Conservation (phyloP, 2,329 filamentous ascomycete species). For the Penicillium sp. region DNA sequence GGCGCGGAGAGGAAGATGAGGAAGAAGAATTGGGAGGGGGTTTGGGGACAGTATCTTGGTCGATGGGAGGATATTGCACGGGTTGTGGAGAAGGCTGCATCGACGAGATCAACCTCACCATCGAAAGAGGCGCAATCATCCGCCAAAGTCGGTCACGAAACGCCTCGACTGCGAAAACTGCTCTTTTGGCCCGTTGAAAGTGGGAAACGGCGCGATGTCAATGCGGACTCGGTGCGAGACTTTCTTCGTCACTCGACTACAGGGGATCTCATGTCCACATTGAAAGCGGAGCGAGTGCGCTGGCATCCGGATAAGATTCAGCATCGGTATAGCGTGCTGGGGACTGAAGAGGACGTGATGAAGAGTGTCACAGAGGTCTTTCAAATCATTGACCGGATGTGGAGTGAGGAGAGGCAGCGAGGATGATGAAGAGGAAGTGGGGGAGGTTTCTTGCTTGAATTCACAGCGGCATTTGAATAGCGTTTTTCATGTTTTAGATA, state of each 20-base stretch:
- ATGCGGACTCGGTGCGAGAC: conserved; percentile 55
- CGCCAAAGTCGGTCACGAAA: too few relatives aligned
- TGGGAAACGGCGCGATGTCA: conserved; percentile 52
- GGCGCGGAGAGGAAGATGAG: conserved; percentile 55
- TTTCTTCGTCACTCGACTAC: conserved; percentile 60
- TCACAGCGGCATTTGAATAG: too few relatives aligned
- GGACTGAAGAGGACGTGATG: conserved; percentile 66
- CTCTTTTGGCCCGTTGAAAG: conserved; percentile 70
- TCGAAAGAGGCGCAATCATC: conserved; percentile 5
- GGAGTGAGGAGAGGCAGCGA: conserved; percentile 54
- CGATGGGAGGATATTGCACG: conserved; percentile 55
- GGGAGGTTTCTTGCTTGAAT: too few relatives aligned
- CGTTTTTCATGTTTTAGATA: too few relatives aligned
- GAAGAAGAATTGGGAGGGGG: conserved; percentile 43
- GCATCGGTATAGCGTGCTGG: conserved; percentile 68
- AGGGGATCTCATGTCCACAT: conserved; percentile 41
- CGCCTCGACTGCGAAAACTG: conserved; percentile 32
- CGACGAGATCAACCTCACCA: not conserved
- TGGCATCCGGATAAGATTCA: conserved; percentile 99
- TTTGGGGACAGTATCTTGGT: conserved; percentile 60
- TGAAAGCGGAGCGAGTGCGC: conserved; percentile 80
- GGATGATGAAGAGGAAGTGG: conserved; percentile 1
- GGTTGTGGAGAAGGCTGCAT: conserved; percentile 12
- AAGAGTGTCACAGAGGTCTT: conserved; percentile 82
- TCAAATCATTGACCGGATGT: conserved; percentile 78